Evolutionary conservation across 2,329 filamentous ascomycete genomes (phyloP).

Genomic region (Diaporthe capsici): DNA sequence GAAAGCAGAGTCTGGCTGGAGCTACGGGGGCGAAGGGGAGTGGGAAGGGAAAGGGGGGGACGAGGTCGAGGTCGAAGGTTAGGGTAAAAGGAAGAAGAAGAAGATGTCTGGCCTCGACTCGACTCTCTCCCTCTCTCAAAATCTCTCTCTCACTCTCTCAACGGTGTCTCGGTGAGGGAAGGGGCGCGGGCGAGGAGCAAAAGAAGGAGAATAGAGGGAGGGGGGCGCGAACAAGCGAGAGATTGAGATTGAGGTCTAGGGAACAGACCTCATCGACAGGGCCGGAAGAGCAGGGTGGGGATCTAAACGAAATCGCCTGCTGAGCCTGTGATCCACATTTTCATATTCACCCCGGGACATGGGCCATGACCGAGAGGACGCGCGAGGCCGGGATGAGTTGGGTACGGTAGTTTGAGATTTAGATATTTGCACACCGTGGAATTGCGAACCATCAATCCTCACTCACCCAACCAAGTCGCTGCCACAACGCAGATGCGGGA

Average conservation of each 20-base stretch:
- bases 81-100: conserved; percentile 24
- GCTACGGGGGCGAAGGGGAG: conserved; percentile 18
- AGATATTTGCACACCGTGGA: background rate
- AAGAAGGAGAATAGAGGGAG: conserved; percentile 4
- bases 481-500: conserved; percentile 7
- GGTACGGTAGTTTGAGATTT: background rate
- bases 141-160: conserved; percentile 7
- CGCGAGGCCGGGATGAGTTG: conserved; percentile 15
- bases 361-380: conserved; percentile 3
- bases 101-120: conserved; percentile 25
- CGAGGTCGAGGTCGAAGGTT: conserved; percentile 9
- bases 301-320: conserved; percentile 33
- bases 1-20: conserved; percentile 26
- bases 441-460: conserved; percentile 1
- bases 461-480: background rate
- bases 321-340: conserved; percentile 32
- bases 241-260: conserved; percentile 32
- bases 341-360: conserved; percentile 12
- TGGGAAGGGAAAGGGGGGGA: background rate
- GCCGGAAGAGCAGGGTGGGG: conserved; percentile 32
- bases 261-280: conserved; percentile 34
- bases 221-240: conserved; percentile 26
- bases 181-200: background rate
- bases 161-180: conserved; percentile 29
- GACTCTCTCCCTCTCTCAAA: conserved; percentile 7